Evolutionary conservation across 176 grass and related monocot species (phyloP), one percentile per base, ranked within the genome.

Genomic region (Hordeum marinum): DNA sequence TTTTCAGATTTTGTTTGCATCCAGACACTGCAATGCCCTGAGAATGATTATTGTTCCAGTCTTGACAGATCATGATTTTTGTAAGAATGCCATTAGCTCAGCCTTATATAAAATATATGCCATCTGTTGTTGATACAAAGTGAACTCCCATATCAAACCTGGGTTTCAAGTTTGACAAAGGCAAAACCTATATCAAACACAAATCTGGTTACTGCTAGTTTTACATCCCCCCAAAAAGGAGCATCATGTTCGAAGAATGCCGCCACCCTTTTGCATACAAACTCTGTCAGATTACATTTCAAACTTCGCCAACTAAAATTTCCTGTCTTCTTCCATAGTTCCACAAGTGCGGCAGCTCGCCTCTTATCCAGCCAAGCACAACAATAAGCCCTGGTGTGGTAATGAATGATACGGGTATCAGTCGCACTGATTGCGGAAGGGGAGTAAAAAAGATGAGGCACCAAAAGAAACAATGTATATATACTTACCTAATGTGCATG

Each of bases 311-410:
- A 0, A 68, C 43, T 12, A 83, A 57, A 82, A 17, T 64, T 68
- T 87, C 90, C 0, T 11, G 8, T 81, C 31, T 74, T 89, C 88
- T 94, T 61, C 96, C 86, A 3, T 94, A 95, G 66, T 98, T 90
- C 96, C 96, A 98, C 63, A 98, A 80, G n/a, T 90, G 81, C 84
- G 90, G 60, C 54, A 94, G 67, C 46, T 98, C 96, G 72, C 91
- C 96, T 95, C 93, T 94, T 27, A 84, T 26, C 96, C 91, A 95
- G 48, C 93, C 89, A 81, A 98, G 77, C 52, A 95, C 52, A 77
- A 98, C 80, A 85, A 94, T 88, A 75, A 92, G 75, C 66, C 96
- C 96, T 98, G 77, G 18, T 52, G 45, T 8, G 46, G 24, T 8
- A 65, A 71, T 72, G 13, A 64, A 29, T 2, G 8, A 72, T 42